Conservation (phyloP, 306 rosid species). For the Rosa lucieae region DNA sequence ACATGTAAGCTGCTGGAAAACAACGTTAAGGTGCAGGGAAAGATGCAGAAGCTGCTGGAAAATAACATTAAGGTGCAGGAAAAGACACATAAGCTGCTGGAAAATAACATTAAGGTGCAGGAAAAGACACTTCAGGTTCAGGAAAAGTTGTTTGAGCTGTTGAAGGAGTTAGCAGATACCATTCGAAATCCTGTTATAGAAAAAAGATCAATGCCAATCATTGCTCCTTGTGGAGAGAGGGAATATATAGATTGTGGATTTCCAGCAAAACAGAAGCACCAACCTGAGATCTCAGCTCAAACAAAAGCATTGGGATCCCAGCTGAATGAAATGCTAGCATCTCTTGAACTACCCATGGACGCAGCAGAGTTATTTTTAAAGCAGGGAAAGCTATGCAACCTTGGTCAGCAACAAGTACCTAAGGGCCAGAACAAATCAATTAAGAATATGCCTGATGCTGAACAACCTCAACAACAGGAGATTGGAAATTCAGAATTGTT, state of each 20-base stretch:
- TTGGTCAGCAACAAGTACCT: background rate
- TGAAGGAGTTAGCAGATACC: background rate
- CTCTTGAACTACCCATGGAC: background rate
- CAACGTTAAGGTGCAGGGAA: background rate
- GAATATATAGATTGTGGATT: background rate
- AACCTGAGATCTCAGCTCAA: background rate
- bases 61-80: background rate
- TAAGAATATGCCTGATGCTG: background rate
- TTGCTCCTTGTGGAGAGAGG: background rate
- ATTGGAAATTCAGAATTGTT: background rate
- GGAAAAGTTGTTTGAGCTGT: constrained; percentile 7
- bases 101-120: background rate
- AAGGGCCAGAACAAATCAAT: background rate
- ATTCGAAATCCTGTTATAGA: background rate
- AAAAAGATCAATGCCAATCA: background rate
- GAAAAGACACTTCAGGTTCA: background rate
- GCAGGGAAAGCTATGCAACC: background rate
- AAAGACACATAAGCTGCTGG: background rate
- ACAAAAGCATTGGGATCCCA: background rate
- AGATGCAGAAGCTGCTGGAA: background rate
- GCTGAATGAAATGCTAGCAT: background rate
- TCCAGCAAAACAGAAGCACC: background rate
- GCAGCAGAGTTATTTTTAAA: background rate
- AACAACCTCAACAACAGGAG: background rate
- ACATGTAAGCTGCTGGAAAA: background rate